phyloP scores from a whole-genome alignment of 2,329 filamentous ascomycete genomes.

The Alternaria conjuncta region DNA sequence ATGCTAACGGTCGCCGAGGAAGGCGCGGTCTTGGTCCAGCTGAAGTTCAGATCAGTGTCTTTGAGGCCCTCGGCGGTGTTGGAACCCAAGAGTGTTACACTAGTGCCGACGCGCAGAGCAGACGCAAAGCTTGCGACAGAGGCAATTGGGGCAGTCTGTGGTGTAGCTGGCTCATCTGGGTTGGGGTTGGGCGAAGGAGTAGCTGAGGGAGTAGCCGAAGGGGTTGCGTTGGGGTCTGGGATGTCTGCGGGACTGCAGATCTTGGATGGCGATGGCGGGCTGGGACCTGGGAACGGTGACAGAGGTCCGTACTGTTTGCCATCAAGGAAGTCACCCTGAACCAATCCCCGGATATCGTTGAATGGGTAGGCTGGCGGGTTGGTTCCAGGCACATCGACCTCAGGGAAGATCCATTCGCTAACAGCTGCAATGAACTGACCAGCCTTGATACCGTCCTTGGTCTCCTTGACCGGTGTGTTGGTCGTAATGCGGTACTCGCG shows the following conservation, averaged over 20 bases:
- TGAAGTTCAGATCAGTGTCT: slow-evolving; percentile 36
- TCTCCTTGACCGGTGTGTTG: slow-evolving; percentile 42
- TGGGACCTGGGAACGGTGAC: slow-evolving; percentile 45
- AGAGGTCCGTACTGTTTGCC: slow-evolving; percentile 47
- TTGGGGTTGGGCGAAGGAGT: background rate
- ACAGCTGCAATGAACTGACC: slow-evolving; percentile 53
- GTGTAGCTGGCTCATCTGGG: slow-evolving; percentile 5
- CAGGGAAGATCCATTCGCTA: slow-evolving; percentile 54
- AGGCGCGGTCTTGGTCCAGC: slow-evolving; percentile 40
- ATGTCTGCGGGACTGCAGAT: slow-evolving; percentile 31
- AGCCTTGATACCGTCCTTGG: slow-evolving; percentile 50
- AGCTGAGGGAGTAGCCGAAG: background rate
- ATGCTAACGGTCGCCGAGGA: slow-evolving; percentile 27
- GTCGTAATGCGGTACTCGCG: slow-evolving; percentile 52
- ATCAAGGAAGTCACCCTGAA: slow-evolving; percentile 39
- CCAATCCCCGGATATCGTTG: slow-evolving; percentile 46
- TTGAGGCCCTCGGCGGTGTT: slow-evolving; percentile 32
- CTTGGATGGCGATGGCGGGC: slow-evolving; percentile 34
- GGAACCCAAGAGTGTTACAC: slow-evolving; percentile 36
- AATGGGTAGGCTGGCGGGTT: slow-evolving; percentile 36
- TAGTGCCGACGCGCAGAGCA: slow-evolving; percentile 38
- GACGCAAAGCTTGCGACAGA: slow-evolving; percentile 27
- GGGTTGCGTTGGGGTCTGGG: slow-evolving; percentile 18
- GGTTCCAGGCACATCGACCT: slow-evolving; percentile 50
- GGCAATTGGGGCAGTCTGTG: slow-evolving; percentile 20